Base-by-base conservation (phyloP, 345 rosid species). In the Syzygium grande region DNA sequence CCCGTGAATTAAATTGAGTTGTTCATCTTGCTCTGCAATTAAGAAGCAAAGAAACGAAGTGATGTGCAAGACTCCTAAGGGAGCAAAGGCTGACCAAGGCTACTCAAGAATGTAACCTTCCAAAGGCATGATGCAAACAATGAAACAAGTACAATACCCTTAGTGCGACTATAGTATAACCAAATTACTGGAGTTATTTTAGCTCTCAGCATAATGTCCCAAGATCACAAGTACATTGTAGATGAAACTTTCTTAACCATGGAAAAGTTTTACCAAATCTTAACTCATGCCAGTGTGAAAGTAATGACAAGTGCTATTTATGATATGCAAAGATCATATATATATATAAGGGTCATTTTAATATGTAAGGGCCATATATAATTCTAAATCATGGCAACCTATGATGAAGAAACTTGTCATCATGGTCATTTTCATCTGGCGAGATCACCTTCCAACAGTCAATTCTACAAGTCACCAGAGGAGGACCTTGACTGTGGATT, bases 21-120 rank as follows among this genome's bases (percentile, higher is more conserved):
- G 94, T 88, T 96, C 95, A 90, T 93, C 92, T 93, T 94, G 95
- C 90, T 94, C 99, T 97, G 96, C 88, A 78, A 73, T 55, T 46
- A 55, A 86, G n/a, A 87, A 49, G 68, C 65, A 83, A 56, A 9
- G 43, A 84, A 77, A 89, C 58, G 25, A 30, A 21, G 63, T 52
- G 49, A 90, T 84, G 61, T 87, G 61, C 59, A n/a, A 87, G 61
- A 77, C 84, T 84, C 27, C 61, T 8, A 85, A 51, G 22, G 43
- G 12, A 9, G n/a, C 34, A 86, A 49, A 61, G 25, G 25, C 23
- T 51, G 73, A 52, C 41, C 38, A 9, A 25, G 55, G 53, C 77
- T 65, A 30, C 41, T 65, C 22, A 29, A 65, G 22, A 29, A 65
- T 63, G 38, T 58, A 65, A 65, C 41, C 77, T 65, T 65, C 41